Percentiles rank a stretch among this genome's conserved stretches.
Conservation (phyloP, 257 asterid genomes). For the Capsicum pubescens region DNA sequence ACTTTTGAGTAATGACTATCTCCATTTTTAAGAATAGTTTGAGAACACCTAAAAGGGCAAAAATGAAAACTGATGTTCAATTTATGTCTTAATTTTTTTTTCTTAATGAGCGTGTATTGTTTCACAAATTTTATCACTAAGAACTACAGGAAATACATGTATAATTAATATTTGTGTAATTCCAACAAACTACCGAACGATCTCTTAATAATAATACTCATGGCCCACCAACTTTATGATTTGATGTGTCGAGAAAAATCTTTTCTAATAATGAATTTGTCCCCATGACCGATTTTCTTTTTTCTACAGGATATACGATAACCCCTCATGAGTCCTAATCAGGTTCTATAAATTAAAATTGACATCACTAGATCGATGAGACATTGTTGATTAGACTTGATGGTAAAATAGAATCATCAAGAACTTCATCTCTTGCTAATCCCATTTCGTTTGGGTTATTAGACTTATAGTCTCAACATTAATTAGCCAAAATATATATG, state of each 20-base stretch:
- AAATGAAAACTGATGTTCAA: too few relatives aligned
- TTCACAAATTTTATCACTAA: too few relatives aligned
- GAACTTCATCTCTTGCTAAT: neutral
- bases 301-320: neutral
- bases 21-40: too few relatives aligned
- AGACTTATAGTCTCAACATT: neutral
- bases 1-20: too few relatives aligned
- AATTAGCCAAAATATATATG: neutral
- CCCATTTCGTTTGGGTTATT: constrained; percentile 1
- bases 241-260: neutral
- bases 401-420: neutral
- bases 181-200: too few relatives aligned
- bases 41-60: too few relatives aligned
- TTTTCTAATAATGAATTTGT: neutral
- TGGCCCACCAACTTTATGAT: neutral
- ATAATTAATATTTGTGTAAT: too few relatives aligned
- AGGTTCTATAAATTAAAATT: neutral
- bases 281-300: neutral
- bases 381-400: neutral
- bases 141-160: too few relatives aligned
- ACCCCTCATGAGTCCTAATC: neutral
- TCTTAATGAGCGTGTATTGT: too few relatives aligned
- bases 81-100: too few relatives aligned
- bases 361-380: neutral
- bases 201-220: too few relatives aligned